Evolutionary conservation across 306 rosid genomes (phyloP).

Genomic region (Potentilla sterilis): DNA sequence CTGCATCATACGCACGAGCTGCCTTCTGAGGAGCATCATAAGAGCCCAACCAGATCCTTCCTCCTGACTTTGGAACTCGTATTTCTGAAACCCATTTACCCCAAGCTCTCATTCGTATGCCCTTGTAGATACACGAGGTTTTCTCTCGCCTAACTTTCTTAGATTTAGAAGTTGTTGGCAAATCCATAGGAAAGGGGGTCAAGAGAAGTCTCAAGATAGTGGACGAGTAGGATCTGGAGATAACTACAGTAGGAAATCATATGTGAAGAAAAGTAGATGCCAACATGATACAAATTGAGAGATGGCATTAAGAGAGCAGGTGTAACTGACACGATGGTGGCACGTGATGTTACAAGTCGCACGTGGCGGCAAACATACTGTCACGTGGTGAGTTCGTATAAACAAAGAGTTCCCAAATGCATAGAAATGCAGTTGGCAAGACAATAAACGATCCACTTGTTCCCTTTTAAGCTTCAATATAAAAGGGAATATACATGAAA

Average conservation of each 20-base stretch:
- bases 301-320: conserved; percentile 15
- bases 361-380: conserved; percentile 24
- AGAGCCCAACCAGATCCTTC: conserved; percentile 32
- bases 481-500: background rate
- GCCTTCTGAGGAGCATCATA: conserved; percentile 26
- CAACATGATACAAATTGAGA: background rate
- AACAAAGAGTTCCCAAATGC: conserved; percentile 15
- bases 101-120: conserved; percentile 24
- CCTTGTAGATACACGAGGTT: conserved; percentile 16
- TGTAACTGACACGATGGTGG: conserved; percentile 26
- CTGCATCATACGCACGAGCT: conserved; percentile 31
- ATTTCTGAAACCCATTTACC: conserved; percentile 32
- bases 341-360: conserved; percentile 11
- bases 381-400: conserved; percentile 20
- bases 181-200: conserved; percentile 17
- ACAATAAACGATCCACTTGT: conserved; percentile 9
- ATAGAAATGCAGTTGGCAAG: conserved; percentile 15
- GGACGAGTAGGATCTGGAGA: conserved; percentile 18
- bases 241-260: background rate
- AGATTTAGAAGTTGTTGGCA: conserved; percentile 19
- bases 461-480: conserved; percentile 6
- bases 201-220: conserved; percentile 15
- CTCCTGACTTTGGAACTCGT: conserved; percentile 25
- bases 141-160: conserved; percentile 14
- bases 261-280: conserved; percentile 9